Evolutionary conservation across 345 rosid genomes (phyloP).

Genomic region (Odontarrhena argentea): DNA sequence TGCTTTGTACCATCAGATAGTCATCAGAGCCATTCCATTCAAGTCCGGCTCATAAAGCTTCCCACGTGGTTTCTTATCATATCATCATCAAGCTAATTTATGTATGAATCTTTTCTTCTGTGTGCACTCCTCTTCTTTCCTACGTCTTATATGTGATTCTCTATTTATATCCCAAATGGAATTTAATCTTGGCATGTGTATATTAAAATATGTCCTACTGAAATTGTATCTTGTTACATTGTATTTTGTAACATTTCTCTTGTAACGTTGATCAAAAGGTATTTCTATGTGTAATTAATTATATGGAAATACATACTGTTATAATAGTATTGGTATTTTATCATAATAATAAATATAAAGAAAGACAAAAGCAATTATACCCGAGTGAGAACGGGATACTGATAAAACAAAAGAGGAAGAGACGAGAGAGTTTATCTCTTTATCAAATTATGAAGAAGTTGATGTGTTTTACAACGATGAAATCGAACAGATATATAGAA

Average conservation of each 20-base stretch:
- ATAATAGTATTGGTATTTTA: no score
- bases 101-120: slow-evolving; percentile 4
- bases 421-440: no score
- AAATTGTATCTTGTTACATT: slow-evolving; percentile 8
- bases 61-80: slow-evolving; percentile 17
- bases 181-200: slow-evolving; percentile 19
- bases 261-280: no score
- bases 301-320: no score
- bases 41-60: slow-evolving; percentile 51
- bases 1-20: slow-evolving; percentile 68
- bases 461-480: no score
- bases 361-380: no score
- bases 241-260: background rate
- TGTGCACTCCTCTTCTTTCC: background rate
- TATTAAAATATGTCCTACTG: slow-evolving; percentile 1
- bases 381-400: no score
- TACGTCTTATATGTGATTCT: slow-evolving; percentile 8
- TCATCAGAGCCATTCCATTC: slow-evolving; percentile 77
- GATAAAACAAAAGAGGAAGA: no score
- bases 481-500: no score
- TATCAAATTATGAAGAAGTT: no score
- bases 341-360: no score
- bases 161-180: background rate
- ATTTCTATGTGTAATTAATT: no score
- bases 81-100: slow-evolving; percentile 14